Evolutionary conservation across 1,284 basidiomycete species (phyloP).

Genomic region (Tremellales sp.): DNA sequence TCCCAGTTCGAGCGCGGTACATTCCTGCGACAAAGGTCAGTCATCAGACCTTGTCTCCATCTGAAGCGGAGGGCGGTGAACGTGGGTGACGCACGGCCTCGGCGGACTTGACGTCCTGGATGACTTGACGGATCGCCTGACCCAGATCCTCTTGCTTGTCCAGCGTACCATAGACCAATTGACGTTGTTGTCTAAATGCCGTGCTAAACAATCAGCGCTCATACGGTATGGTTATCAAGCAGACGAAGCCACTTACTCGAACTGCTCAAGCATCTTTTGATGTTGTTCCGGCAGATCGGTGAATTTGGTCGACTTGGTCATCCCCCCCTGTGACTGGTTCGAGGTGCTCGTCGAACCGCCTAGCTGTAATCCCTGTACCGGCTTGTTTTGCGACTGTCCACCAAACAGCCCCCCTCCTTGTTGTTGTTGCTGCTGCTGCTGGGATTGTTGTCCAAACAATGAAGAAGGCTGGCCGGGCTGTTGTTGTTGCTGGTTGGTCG

Average conservation of each 20-base stretch:
- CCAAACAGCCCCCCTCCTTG: conserved; percentile 10
- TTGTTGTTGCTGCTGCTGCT: conserved; percentile 18
- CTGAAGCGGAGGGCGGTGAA: background rate
- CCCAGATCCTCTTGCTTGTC: background rate
- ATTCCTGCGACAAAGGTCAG: conserved; percentile 20
- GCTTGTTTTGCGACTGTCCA: conserved; percentile 10
- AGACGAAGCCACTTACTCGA: conserved; percentile 30
- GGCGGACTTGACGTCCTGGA: background rate
- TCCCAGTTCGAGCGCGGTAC: conserved; percentile 31
- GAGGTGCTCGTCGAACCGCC: background rate
- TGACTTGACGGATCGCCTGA: background rate
- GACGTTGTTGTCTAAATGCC: background rate
- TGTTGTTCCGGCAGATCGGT: conserved; percentile 34
- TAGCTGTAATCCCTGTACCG: background rate
- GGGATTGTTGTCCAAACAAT: conserved; percentile 18
- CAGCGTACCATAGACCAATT: background rate
- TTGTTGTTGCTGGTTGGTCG: conserved; percentile 1
- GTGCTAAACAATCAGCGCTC: background rate
- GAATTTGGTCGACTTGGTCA: conserved; percentile 39
- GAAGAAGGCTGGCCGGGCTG: conserved; percentile 6
- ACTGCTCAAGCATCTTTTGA: conserved; percentile 39
- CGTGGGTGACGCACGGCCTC: background rate
- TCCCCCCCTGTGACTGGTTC: conserved; percentile 7
- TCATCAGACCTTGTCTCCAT: too few species aligned
- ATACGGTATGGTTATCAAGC: background rate